Base-by-base conservation (phyloP, 495 filamentous ascomycete genomes). In the Letharia columbiana region DNA sequence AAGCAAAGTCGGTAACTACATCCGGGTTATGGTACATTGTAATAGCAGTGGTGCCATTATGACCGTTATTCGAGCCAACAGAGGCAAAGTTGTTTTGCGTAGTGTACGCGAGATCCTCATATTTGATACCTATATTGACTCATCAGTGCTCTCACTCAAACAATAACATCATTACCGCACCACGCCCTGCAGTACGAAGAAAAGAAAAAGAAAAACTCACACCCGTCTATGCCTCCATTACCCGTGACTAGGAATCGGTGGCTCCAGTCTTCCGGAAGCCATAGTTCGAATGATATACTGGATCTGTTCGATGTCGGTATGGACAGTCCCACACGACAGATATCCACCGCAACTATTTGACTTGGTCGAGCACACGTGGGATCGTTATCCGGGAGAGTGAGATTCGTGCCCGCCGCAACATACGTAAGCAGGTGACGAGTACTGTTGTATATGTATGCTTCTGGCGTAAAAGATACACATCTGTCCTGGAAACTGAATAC, bases 271-370 rank as follows among this genome's bases (percentile, higher is more conserved):
- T 75, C 54, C 40, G 86, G 86, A 33, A 88, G 74, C 83, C 84
- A 88, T 20, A 81, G 75, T 71, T 87, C 84, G 50, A 86, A 73
- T 4, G 76, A 81, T 50, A 87, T 81, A 40, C 80, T 76, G 33
- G 82, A 84, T 56, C 73, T 75, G 60, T 78, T 71, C 31, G 83
- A 85, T 0, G 85, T 87, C 2, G 77, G 66, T 12, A 87, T 80
- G 42, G 76, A 77, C 70, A 88, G 78, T 20, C 81, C 79, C 42
- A 87, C 71, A 18, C 86, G 83, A 70, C 86, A 88, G 0, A 83
- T 39, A 68, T 87, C 79, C 2, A 74, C 73, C 2, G 73, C 68
- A 13, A 85, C 78, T 0, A 70, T 44, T 65, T 84, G 82, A 33
- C 68, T 77, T 7, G 76, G 58, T n/a, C 63, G 64, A 60, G 45